Percentiles rank a stretch among this genome's conserved stretches.
Evolutionary conservation across 2,329 filamentous ascomycete species (phyloP).

Genomic region (Colletotrichum echinochloae): DNA sequence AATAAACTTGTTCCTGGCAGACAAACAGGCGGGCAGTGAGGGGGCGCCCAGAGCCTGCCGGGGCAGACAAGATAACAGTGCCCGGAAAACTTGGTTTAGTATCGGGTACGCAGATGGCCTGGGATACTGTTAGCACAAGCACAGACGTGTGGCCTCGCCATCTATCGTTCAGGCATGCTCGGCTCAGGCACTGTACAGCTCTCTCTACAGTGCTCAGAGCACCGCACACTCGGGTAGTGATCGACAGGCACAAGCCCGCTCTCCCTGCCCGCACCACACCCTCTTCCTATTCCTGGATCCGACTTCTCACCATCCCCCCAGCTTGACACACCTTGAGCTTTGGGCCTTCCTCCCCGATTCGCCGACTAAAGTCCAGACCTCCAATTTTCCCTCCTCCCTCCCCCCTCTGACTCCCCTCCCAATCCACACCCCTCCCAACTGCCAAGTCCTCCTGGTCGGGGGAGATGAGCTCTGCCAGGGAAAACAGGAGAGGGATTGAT

Average conservation of each 20-base stretch:
- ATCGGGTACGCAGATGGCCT: background rate
- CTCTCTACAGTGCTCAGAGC: conserved; percentile 15
- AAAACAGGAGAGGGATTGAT: conserved; percentile 26
- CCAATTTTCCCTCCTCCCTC: conserved; percentile 10
- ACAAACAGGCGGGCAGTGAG: background rate
- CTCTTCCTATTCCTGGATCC: conserved; percentile 24
- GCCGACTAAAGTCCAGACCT: conserved; percentile 7
- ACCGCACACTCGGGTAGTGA: conserved; percentile 32
- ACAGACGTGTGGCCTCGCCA: fast-evolving
- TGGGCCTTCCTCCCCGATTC: conserved; percentile 34
- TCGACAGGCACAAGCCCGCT: conserved; percentile 33
- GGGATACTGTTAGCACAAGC: background rate
- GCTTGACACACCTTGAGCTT: conserved; percentile 3
- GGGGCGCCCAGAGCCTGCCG: background rate
- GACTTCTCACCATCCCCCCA: conserved; percentile 19
- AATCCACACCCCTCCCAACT: background rate
- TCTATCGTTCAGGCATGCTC: background rate
- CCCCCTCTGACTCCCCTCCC: conserved; percentile 1
- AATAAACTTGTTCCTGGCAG: conserved; percentile 33
- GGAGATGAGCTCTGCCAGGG: conserved; percentile 27
- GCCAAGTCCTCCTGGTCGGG: conserved; percentile 21
- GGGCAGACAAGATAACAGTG: conserved; percentile 7
- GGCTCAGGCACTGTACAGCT: conserved; percentile 2
- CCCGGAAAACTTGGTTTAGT: background rate
- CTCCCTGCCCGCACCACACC: conserved; percentile 25